Conservation (phyloP, 441 rosid species). For the Brassica hybrid region DNA sequence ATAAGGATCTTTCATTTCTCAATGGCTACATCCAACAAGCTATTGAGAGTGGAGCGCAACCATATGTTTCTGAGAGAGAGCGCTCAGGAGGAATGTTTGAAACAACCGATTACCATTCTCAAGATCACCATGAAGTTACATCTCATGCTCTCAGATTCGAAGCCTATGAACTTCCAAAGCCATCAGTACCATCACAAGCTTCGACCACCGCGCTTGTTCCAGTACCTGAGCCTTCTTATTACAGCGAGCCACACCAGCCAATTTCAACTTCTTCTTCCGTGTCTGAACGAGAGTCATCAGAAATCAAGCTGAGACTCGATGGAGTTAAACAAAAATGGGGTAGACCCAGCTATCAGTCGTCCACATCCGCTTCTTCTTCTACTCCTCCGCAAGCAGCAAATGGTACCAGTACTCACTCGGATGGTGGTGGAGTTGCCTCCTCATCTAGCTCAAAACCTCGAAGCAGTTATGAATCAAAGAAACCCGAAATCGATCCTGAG, state of each 20-base stretch:
- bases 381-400: slow-evolving; percentile 55
- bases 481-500: slow-evolving; percentile 74
- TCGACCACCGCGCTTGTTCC: slow-evolving; percentile 75
- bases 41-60: slow-evolving; percentile 80
- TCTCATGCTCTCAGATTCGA: slow-evolving; percentile 88
- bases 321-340: slow-evolving; percentile 99
- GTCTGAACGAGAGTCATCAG: slow-evolving; percentile 64
- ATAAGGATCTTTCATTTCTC: slow-evolving; percentile 82
- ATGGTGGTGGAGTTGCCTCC: slow-evolving; percentile 48
- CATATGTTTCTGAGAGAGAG: slow-evolving; percentile 79
- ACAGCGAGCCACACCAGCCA: slow-evolving; percentile 60
- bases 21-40: slow-evolving; percentile 69
- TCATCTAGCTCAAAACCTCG: slow-evolving; percentile 55
- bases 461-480: slow-evolving; percentile 68
- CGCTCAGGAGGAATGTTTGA: slow-evolving; percentile 63
- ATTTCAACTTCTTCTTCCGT: slow-evolving; percentile 49
- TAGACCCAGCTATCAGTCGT: slow-evolving; percentile 59
- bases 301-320: slow-evolving; percentile 88
- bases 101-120: slow-evolving; percentile 57
- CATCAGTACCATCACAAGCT: slow-evolving; percentile 54
- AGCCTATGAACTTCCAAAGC: slow-evolving; percentile 93
- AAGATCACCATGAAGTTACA: slow-evolving; percentile 66
- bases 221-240: slow-evolving; percentile 73
- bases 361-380: slow-evolving; percentile 56
- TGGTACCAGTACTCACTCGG: slow-evolving; percentile 50